Percentiles rank a stretch among this genome's conserved stretches.
Evolutionary conservation across 140 eudicot genomes (phyloP).

Genomic region (Ambrosia hybrid): DNA sequence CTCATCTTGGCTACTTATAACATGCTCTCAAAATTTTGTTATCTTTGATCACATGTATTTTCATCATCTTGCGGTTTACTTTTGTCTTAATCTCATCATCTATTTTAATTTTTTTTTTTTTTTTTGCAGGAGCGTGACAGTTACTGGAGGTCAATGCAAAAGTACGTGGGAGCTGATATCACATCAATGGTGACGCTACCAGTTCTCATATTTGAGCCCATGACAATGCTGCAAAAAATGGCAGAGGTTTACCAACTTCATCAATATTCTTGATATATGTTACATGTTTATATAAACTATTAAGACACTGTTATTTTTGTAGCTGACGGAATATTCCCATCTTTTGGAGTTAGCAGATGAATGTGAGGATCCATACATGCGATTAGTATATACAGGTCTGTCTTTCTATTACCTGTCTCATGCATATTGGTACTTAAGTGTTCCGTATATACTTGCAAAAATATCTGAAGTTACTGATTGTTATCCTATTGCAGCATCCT

Average conservation of each 20-base stretch:
- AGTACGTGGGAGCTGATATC: slow-evolving; percentile 88
- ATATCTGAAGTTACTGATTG: slow-evolving; percentile 12
- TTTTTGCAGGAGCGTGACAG: slow-evolving; percentile 82
- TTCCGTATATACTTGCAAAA: neutral
- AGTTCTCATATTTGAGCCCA: slow-evolving; percentile 92
- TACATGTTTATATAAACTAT: slow-evolving; percentile 1
- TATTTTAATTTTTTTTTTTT: neutral
- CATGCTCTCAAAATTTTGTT: neutral
- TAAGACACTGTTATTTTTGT: slow-evolving; percentile 12
- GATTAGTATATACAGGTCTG: slow-evolving; percentile 81
- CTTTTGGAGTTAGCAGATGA: slow-evolving; percentile 83
- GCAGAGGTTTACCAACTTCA: slow-evolving; percentile 78
- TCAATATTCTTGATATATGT: slow-evolving; percentile 1
- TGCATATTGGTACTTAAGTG: neutral
- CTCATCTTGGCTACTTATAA: slow-evolving; percentile 1
- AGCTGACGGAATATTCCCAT: slow-evolving; percentile 91
- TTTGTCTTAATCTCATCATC: neutral
- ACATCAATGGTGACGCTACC: slow-evolving; percentile 99
- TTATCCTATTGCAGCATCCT: slow-evolving; percentile 64
- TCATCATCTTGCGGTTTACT: slow-evolving; percentile 5
- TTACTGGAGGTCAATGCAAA: slow-evolving; percentile 98
- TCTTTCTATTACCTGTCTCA: neutral
- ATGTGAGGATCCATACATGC: slow-evolving; percentile 92
- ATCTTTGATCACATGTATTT: slow-evolving; percentile 1
- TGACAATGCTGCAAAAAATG: slow-evolving; percentile 98